These are phyloP conservation scores for Colletotrichum neosansevieriae DNA, from an alignment of 2,329 filamentous ascomycete species.

Conservation along the genomic window DNA sequence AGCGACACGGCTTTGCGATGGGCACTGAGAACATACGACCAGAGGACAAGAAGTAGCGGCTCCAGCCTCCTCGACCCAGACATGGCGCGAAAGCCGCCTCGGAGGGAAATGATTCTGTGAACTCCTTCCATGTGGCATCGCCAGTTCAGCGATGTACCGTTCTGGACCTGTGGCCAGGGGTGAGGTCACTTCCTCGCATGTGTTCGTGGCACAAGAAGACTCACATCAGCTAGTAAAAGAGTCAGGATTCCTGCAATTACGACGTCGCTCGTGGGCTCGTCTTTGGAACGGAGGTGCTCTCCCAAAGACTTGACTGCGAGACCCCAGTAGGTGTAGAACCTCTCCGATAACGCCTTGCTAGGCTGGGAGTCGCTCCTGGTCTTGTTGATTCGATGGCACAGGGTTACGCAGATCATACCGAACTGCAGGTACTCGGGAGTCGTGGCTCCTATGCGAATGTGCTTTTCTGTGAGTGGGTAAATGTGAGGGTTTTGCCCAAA, in stretches of 20 bases:
- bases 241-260: conserved; percentile 49
- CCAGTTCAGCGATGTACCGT: conserved; percentile 50
- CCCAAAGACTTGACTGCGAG: conserved; percentile 47
- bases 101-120: conserved; percentile 48
- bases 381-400: conserved; percentile 50
- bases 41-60: conserved; percentile 46
- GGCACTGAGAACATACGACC: conserved; percentile 43
- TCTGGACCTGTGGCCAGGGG: conserved; percentile 46
- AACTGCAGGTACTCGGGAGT: conserved; percentile 7
- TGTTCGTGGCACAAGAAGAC: conserved; percentile 13
- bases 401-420: conserved; percentile 47
- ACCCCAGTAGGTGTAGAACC: conserved; percentile 49
- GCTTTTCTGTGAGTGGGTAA: conserved; percentile 43
- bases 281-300: conserved; percentile 43
- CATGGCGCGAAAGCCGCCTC: conserved; percentile 47
- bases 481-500: conserved; percentile 45
- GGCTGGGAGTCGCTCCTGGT: conserved; percentile 35
- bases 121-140: conserved; percentile 51
- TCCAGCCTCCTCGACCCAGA: conserved; percentile 39
- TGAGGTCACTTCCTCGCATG: background rate
- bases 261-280: conserved; percentile 44
- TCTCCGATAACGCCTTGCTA: conserved; percentile 41
- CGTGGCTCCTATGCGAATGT: conserved; percentile 7
- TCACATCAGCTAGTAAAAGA: conserved; percentile 49
- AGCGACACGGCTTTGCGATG: background rate